Base-by-base conservation (phyloP, 192 early-diverging fungal species). In the Gaertneriomyces sp. region DNA sequence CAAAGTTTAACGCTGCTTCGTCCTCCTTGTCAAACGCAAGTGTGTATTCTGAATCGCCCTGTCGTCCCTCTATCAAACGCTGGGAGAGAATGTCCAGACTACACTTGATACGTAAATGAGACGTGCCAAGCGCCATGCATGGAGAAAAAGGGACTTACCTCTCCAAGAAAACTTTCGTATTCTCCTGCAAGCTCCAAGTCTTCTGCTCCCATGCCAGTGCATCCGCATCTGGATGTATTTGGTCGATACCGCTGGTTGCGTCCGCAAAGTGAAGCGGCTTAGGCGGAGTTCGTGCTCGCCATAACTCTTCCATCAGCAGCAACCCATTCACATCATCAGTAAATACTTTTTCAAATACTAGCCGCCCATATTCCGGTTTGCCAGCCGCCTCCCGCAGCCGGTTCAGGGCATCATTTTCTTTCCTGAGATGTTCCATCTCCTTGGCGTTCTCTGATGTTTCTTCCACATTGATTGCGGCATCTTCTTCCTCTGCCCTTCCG, bases 21-120 rank as follows among this genome's bases (percentile, higher is more conserved):
- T 99, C 96, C 75, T 99, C 97, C 75, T 99, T 99, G 72, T 99
- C 97, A 79, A 99, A 99, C 0, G 73, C 44, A 52, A 95, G 58
- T 2, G 66, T 64, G 38, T 74, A 76, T 25, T 86, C 74, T 0
- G 86, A 66, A 44, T 90, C 82, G 6, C 52, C 68, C 38, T 57
- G 42, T 53, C 80, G 66, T 47, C 74, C 73, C 0, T 76, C 59
- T 8, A 77, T 20, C 12, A 89, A 68, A 42, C 79, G 70, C n/a
- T 64, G 39, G 2, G 80, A 78, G 42, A 94, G 74, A 43, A 71
- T 53, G 6, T 73, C 42, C 33, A 87, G 49, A 74, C 90, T 89
- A 45, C 0, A 11, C n/a, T 25, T 45, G 17, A 56, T 46, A 45
- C 16, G 14, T 45, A 69, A 11, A 19, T 38, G 17, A 40, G 44